Evolutionary conservation across 2,329 filamentous ascomycete species (phyloP).

Genomic region (Pseudogymnoascus pannorum): DNA sequence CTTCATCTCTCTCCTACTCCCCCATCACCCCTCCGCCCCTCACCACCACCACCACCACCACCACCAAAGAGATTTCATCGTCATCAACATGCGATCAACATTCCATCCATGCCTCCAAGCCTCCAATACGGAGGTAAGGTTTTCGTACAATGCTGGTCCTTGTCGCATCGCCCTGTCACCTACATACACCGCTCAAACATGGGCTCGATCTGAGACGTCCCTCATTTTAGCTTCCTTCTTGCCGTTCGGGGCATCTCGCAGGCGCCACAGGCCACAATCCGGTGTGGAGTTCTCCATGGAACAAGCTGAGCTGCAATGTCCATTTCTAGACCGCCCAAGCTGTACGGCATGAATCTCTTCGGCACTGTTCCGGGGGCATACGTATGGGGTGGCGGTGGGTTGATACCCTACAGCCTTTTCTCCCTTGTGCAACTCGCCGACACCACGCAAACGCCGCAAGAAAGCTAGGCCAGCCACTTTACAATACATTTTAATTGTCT

Average conservation of each 20-base stretch:
- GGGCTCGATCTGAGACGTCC: constrained; percentile 7
- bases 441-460: constrained; percentile 3
- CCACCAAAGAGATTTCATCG: neutral
- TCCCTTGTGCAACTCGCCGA: constrained; percentile 3
- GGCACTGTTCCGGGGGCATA: neutral
- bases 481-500: neutral
- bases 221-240: constrained; percentile 5
- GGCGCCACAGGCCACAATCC: neutral
- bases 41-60: neutral
- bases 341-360: neutral
- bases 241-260: neutral
- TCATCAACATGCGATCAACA: neutral
- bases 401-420: neutral
- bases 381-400: neutral
- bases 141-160: neutral
- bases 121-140: constrained; percentile 8
- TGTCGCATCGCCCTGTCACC: constrained; percentile 4
- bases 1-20: neutral
- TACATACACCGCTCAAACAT: constrained; percentile 7
- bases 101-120: neutral
- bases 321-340: constrained; percentile 8
- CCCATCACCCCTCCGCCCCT: neutral
- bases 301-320: neutral
- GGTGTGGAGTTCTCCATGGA: neutral
- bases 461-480: neutral